phyloP scores from a whole-genome alignment of 495 filamentous ascomycete species.

The Stereocaulon alpinum region DNA sequence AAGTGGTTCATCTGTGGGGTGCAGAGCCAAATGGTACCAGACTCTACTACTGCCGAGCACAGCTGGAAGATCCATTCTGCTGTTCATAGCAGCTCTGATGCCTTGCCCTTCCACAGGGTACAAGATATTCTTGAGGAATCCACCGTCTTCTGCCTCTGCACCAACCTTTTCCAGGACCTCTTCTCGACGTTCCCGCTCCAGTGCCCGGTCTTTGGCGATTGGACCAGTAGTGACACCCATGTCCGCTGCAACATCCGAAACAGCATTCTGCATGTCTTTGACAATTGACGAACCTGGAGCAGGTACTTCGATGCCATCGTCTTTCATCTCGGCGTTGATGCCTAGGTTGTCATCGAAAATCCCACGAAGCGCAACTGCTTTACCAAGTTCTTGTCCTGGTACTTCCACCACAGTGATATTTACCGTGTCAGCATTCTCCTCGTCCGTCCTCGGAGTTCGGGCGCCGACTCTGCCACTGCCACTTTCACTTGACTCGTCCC shows the following conservation, averaged over 20 bases:
- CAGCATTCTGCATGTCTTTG: slow-evolving; percentile 73
- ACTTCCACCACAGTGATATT: slow-evolving; percentile 83
- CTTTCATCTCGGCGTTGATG: slow-evolving; percentile 94
- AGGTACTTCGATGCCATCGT: slow-evolving; percentile 71
- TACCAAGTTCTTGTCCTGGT: slow-evolving; percentile 67
- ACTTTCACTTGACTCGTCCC: slow-evolving; percentile 54
- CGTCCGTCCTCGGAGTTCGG: slow-evolving; percentile 50
- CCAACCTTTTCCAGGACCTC: slow-evolving; percentile 77
- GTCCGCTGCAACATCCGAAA: slow-evolving; percentile 69
- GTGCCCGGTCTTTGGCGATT: slow-evolving; percentile 59
- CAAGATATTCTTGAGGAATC: slow-evolving; percentile 73
- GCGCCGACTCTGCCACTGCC: slow-evolving; percentile 39
- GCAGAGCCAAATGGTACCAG: slow-evolving; percentile 90
- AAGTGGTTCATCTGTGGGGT: slow-evolving; percentile 81
- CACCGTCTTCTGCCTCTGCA: slow-evolving; percentile 67
- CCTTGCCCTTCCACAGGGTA: slow-evolving; percentile 69
- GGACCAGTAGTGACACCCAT: slow-evolving; percentile 63
- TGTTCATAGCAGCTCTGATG: slow-evolving; percentile 58
- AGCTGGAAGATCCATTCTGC: slow-evolving; percentile 61
- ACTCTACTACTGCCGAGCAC: slow-evolving; percentile 70
- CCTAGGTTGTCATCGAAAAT: slow-evolving; percentile 88
- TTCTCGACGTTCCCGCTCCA: slow-evolving; percentile 70
- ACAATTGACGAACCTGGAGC: slow-evolving; percentile 65
- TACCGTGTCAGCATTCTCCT: slow-evolving; percentile 70
- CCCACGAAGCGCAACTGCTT: slow-evolving; percentile 73